Conservation (phyloP, 345 rosid genomes). For the Hirschfeldia incana region DNA sequence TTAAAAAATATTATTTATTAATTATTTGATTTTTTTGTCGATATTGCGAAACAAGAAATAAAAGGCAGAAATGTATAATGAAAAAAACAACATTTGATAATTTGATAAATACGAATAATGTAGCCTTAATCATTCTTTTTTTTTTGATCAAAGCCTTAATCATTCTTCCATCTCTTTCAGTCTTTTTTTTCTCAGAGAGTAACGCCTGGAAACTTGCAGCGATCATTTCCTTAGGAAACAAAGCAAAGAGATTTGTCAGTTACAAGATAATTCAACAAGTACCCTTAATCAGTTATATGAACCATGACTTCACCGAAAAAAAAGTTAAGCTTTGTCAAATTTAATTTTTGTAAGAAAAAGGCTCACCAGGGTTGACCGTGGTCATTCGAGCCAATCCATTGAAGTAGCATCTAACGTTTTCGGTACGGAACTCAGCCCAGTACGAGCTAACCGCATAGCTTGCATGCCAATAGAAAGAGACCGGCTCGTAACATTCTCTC, state of each 20-base stretch:
- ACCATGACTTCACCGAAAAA: not conserved
- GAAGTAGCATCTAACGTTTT: slow-evolving; percentile 61
- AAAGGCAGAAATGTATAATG: slow-evolving; percentile 10
- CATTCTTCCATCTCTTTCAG: not conserved
- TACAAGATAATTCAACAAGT: not conserved
- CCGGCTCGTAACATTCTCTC: slow-evolving; percentile 62
- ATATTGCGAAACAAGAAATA: slow-evolving; percentile 23
- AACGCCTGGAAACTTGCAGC: slow-evolving; percentile 43
- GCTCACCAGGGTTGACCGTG: slow-evolving; percentile 63
- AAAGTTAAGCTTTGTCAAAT: not conserved
- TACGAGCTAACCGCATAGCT: slow-evolving; percentile 76
- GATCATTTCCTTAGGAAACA: slow-evolving; percentile 29
- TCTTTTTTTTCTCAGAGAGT: slow-evolving; percentile 21
- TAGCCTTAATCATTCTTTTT: slow-evolving; percentile 3
- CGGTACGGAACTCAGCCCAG: slow-evolving; percentile 60
- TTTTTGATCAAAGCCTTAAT: not conserved
- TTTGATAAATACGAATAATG: slow-evolving; percentile 1
- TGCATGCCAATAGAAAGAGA: slow-evolving; percentile 56
- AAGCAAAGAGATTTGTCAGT: not conserved
- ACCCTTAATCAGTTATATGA: not conserved
- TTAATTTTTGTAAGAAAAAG: not conserved
- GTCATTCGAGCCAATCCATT: slow-evolving; percentile 72
- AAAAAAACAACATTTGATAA: slow-evolving; percentile 1
- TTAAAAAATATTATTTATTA: not conserved
- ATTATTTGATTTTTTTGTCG: slow-evolving; percentile 7